Evolutionary conservation across 139 green algal genomes (phyloP).

Genomic region (Haematococcus lacustris): DNA sequence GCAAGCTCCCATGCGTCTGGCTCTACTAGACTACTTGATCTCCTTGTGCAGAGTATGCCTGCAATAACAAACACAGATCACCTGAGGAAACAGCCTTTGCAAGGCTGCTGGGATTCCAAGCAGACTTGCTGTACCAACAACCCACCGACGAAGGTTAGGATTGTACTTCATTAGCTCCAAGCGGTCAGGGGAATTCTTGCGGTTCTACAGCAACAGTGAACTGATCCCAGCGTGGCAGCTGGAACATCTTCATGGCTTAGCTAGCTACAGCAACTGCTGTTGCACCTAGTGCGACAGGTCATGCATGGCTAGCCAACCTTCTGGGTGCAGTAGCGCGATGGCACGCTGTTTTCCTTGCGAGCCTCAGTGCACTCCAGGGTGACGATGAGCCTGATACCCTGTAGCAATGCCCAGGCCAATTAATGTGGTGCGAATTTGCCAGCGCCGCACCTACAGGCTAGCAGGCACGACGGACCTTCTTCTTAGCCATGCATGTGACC

Average conservation of each 20-base stretch:
- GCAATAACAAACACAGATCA: not conserved
- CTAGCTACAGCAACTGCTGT: not conserved
- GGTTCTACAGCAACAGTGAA: conserved; percentile 62
- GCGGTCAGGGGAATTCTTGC: conserved; percentile 77
- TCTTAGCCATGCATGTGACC: conserved; percentile 84
- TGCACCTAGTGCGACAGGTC: not conserved
- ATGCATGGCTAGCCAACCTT: conserved; percentile 52
- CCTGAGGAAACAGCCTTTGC: too few species aligned
- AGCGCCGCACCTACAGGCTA: not conserved
- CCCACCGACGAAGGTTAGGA: conserved; percentile 52
- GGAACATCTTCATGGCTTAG: not conserved
- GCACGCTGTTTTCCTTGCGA: conserved; percentile 37
- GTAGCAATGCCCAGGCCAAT: not conserved
- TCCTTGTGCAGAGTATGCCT: conserved; percentile 76
- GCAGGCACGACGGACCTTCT: conserved; percentile 53
- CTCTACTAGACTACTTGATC: conserved; percentile 75
- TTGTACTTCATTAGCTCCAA: conserved; percentile 94
- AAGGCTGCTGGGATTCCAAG: too few species aligned
- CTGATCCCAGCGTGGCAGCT: conserved; percentile 2
- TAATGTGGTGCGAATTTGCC: not conserved
- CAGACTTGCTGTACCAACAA: not conserved
- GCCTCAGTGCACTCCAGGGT: conserved; percentile 93
- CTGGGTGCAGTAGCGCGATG: conserved; percentile 79
- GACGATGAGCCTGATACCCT: conserved; percentile 77
- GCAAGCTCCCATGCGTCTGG: too few species aligned